Base-by-base conservation (phyloP, 768 basidiomycete genomes). In the Kwoniella heveanensis region DNA sequence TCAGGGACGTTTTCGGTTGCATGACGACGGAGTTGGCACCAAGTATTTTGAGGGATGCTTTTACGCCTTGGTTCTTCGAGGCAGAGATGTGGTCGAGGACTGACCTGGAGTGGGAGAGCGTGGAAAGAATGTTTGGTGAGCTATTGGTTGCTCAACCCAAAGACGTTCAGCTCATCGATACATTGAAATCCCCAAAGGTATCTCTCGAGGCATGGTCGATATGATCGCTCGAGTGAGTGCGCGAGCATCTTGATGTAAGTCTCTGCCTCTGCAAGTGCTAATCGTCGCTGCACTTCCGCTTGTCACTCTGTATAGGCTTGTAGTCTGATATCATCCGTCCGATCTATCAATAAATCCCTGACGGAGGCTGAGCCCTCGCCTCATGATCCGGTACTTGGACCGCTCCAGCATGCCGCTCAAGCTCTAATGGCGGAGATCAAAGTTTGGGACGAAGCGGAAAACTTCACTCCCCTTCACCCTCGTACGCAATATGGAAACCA, bases 101-200 rank as follows among this genome's bases (percentile, higher is more conserved):
- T 7, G 69, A 65, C 32, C 52, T 63, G 25, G 74, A 76, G 36
- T 76, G 74, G 74, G 74, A 76, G 56, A 66, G 62, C 21, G 66
- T 76, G 10, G 74, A 76, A 54, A 37, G 72, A 47, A 73, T 71
- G 70, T 76, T 76, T 59, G 74, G 64, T 62, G 48, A 65, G 63
- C 46, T 19, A 19, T 7, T 13, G 32, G 13, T 36, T 36, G 6
- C 13, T 6, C 13, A 13, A 36, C n/a, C n/a, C n/a, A n/a, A 49
- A n/a, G 7, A 36, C 32, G 7, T 36, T 7, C 13, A 44, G 8
- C 17, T 19, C 39, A 44, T 44, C 10, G 6, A 3, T 17, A 17
- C 8, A 44, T 3, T 17, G 3, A 4, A 3, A 44, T 44, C 10
- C 4, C 17, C 10, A n/a, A 21, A 62, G 59, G 74, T 29, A 68